Evolutionary conservation across 73 alveolate species (phyloP).

Genomic region (Paraurostyla sp.): DNA sequence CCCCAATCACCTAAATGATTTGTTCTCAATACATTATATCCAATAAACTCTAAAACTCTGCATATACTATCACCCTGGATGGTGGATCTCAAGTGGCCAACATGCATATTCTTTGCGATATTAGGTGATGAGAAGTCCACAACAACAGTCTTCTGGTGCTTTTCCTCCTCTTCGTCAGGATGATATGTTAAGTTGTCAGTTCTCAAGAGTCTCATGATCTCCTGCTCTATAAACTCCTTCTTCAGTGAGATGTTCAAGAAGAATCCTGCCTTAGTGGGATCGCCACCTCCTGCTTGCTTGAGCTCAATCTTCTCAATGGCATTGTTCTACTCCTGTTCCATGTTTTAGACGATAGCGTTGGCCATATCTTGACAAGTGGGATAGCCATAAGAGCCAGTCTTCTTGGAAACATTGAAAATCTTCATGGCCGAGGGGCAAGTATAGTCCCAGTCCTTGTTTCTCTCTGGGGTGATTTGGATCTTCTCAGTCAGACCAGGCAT

Average conservation of each 20-base stretch:
- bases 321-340: slow-evolving; percentile 66
- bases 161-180: slow-evolving; percentile 46
- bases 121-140: slow-evolving; percentile 99
- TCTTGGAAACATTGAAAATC: slow-evolving; percentile 87
- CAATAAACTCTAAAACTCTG: slow-evolving; percentile 98
- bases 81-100: slow-evolving; percentile 99
- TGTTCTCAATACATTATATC: slow-evolving; percentile 95
- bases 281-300: slow-evolving; percentile 68
- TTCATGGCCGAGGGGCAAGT: slow-evolving; percentile 85
- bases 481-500: slow-evolving; percentile 66
- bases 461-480: slow-evolving; percentile 65
- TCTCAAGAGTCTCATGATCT: slow-evolving; percentile 63
- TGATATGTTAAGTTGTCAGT: slow-evolving; percentile 59
- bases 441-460: slow-evolving; percentile 78
- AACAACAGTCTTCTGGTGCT: slow-evolving; percentile 75
- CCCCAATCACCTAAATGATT: slow-evolving; percentile 99
- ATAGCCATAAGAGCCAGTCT: slow-evolving; percentile 80
- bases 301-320: slow-evolving; percentile 63
- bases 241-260: slow-evolving; percentile 70
- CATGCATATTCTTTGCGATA: slow-evolving; percentile 99
- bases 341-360: slow-evolving; percentile 61
- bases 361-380: slow-evolving; percentile 82
- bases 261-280: slow-evolving; percentile 66
- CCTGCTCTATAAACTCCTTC: slow-evolving; percentile 68
- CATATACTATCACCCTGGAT: slow-evolving; percentile 98